Evolutionary conservation across 192 early-diverging fungal genomes (phyloP), one percentile per base, ranked within the genome.

Genomic region (Phycomyces blakesleeanus): DNA sequence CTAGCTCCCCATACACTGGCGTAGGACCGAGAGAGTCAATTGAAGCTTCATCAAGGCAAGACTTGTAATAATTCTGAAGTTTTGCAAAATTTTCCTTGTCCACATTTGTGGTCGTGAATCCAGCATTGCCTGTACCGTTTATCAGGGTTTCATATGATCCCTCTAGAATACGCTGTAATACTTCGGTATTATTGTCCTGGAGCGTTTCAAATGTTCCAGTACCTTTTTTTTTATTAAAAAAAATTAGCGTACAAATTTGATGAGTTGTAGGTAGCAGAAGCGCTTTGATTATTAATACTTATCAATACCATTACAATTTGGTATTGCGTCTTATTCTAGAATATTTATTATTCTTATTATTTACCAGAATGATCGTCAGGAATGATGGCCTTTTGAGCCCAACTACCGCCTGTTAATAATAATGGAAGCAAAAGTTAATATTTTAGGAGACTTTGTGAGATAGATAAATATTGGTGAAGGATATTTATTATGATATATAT

Each of bases 321-420:
- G n/a, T n/a, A n/a, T n/a, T n/a, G n/a, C n/a, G 24, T 26, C 26
- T 24, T 50, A 15, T 3, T 29, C n/a, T 20, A 6, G 26, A 38
- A 34, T 18, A 39, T 11, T 3, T 40, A 44, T 29, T 16, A 20
- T 26, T 15, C 39, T 4, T 21, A 58, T 58, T 21, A 6, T 51
- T 54, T 73, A 73, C 62, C 50, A 0, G 83, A 66, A 67, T 84
- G 78, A 65, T 86, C 85, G 22, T 83, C 81, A 12, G 87, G 85
- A 52, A 90, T 87, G 4, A 76, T 53, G 27, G 83, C 57, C 12
- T 63, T 64, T 40, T 73, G 60, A 50, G 82, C 57, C 73, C 83
- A 89, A 29, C 81, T 82, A n/a, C 85, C 84, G 53, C 83, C 83
- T 84, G 41, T 38, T 54, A 20, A 57, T 38, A 14, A 59, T 44